Evolutionary conservation across 2,329 filamentous ascomycete genomes (phyloP), one percentile per base, ranked within the genome.

Genomic region (Helotiales sp.): DNA sequence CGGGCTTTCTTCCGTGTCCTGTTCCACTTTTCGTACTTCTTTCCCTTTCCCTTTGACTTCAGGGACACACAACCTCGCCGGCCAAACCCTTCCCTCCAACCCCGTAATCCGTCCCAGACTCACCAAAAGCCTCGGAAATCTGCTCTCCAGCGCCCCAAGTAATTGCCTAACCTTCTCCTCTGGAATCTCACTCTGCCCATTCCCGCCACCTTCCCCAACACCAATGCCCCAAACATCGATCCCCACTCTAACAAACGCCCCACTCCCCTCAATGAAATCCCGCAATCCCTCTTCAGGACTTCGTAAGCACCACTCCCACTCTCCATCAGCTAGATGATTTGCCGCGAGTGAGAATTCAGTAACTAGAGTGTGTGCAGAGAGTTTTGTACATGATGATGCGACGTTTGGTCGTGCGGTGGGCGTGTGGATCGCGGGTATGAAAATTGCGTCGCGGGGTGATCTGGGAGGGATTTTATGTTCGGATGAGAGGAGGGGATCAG

Each of bases 391-490:
- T 75, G 24, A 76, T 76, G 13, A 87, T 67, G n/a, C 76, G 71
- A 20, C 80, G 34, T 24, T 83, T 78, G 2, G 86, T 83, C 3
- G 88, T 85, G 73, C 91, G 15, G 82, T 80, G 0, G 89, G 89
- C 0, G 84, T 80, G 74, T 89, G 84, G 76, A 86, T 89, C 0
- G 88, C 88, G 2, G 90, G 77, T 30, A 92, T 82, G 17, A 86
- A 88, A 76, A 91, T 83, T 1, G 88, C 84, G 69, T 91, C 89
- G 60, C 86, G 81, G 10, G 81, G 75, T 8, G 83, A 85, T 30
- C 88, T 83, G 71, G 90, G 89, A 71, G 90, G 89, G 17, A 55
- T n/a, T 55, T 55, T 55, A n/a, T n/a, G 22, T 43, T 77, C 55
- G 11, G 37, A 24, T 6, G 17, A 13, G 74, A 89, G 89, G 69